These are phyloP conservation scores for Elongisporangium senticosum DNA, from an alignment of 352 stramenopile species.

Conservation along the genomic window DNA sequence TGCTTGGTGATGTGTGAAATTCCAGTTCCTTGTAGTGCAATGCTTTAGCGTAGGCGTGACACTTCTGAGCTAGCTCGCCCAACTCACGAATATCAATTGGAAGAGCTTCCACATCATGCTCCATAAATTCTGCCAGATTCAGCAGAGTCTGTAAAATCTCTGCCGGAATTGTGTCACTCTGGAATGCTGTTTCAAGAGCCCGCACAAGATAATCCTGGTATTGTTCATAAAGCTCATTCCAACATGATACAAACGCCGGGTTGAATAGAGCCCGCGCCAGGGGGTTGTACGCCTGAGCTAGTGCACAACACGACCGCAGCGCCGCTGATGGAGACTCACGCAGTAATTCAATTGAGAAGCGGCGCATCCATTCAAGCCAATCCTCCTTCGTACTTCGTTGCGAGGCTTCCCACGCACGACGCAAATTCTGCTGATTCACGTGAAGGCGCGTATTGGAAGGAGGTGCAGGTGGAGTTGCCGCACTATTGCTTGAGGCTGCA, in stretches of 20 bases:
- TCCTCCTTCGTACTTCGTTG: conserved; percentile 90
- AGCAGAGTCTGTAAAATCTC: conserved; percentile 97
- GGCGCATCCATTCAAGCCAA: conserved; percentile 97
- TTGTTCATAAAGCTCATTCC: conserved; percentile 94
- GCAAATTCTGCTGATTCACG: conserved; percentile 92
- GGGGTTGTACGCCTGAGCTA: conserved; percentile 96
- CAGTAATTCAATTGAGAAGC: conserved; percentile 96
- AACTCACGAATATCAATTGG: conserved; percentile 96
- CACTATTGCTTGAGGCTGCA: conserved; percentile 15
- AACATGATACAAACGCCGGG: conserved; percentile 98
- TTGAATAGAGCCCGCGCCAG: conserved; percentile 97
- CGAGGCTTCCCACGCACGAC: conserved; percentile 93
- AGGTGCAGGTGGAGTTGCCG: conserved; percentile 23
- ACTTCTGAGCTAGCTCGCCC: conserved; percentile 93
- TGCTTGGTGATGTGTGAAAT: conserved; percentile 87
- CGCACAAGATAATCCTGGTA: conserved; percentile 92
- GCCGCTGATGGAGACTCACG: conserved; percentile 93
- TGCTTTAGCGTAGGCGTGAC: conserved; percentile 95
- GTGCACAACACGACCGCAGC: conserved; percentile 88
- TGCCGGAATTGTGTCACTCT: conserved; percentile 87
- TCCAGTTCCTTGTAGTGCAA: conserved; percentile 97
- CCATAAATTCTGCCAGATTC: conserved; percentile 99
- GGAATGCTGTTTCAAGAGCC: conserved; percentile 92
- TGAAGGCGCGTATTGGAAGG: conserved; percentile 67
- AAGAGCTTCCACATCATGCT: conserved; percentile 95